These are phyloP conservation scores for Musa schizocarpa DNA, from an alignment of 176 grass and related monocot genomes.

Conservation along the genomic window DNA sequence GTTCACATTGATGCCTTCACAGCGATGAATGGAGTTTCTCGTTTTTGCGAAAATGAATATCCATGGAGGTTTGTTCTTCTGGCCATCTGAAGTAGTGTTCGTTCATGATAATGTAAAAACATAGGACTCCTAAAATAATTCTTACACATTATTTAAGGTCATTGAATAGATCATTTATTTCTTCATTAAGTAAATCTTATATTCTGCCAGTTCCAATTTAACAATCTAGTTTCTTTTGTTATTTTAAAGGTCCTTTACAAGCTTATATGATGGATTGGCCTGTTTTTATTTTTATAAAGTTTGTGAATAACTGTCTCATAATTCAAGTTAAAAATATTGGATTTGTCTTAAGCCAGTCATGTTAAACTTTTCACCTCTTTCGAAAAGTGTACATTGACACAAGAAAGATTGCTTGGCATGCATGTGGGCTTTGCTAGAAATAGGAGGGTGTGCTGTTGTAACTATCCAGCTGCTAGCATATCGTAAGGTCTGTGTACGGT, in stretches of 20 bases:
- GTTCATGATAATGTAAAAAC: not conserved
- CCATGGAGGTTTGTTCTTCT: slow-evolving; percentile 67
- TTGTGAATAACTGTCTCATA: too few species aligned
- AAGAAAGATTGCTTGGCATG: too few species aligned
- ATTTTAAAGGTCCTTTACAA: not conserved
- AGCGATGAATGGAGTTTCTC: slow-evolving; percentile 89
- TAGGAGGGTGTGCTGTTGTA: not conserved
- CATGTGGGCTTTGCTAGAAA: too few species aligned
- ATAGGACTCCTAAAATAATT: not conserved
- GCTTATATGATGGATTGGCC: too few species aligned
- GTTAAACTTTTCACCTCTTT: not conserved
- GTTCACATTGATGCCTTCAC: slow-evolving; percentile 89
- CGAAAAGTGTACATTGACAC: too few species aligned
- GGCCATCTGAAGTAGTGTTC: not conserved
- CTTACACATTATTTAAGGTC: not conserved
- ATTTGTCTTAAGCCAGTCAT: not conserved
- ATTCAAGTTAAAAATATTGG: too few species aligned
- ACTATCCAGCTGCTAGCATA: not conserved
- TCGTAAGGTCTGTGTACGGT: not conserved
- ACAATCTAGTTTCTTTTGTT: not conserved
- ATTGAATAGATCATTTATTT: not conserved
- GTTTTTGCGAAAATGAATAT: slow-evolving; percentile 88
- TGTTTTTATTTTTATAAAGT: too few species aligned
- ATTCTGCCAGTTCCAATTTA: not conserved
- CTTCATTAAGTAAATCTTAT: not conserved